Base-by-base conservation (phyloP, 2,329 filamentous ascomycete genomes). In the Colletotrichum trifolii region DNA sequence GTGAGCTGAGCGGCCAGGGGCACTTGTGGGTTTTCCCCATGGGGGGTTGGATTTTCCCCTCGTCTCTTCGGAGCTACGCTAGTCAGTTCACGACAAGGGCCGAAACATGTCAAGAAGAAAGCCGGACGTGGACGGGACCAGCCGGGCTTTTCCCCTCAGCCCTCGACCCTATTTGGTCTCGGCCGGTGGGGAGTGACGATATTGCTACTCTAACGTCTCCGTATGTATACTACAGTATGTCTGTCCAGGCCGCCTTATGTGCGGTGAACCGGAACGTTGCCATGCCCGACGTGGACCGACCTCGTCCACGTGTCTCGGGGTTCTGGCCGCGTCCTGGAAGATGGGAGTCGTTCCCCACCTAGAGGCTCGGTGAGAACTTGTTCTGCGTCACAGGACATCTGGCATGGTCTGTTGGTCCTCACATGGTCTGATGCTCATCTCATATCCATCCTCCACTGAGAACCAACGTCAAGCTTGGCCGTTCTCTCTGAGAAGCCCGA, bases 401-500 rank as follows among this genome's bases (percentile, higher is more conserved):
- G 25, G 4, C 42, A 12, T 13, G 13, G 13, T 15, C 12, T 43
- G 42, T 8, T 43, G 13, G 15, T 43, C 42, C 13, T 12, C 11
- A n/a, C 45, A 47, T 47, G 2, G 25, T 11, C 7, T 48, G 25
- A 48, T n/a, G 6, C 12, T 48, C 15, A 13, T 33, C 9, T 25
- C 45, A 48, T 48, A 7, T 50, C 43, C 12, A 11, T 10, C 10
- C 11, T 42, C 17, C 36, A 33, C 17, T 34, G 25, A 25, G 5
- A 25, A 5, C 25, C 25, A 25, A 25, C 25, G 25, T 13, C 17
- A 46, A 34, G 50, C 59, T n/a, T 54, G 54, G 34, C 48, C 60
- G 4, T 53, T 53, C 10, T 61, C 52, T 33, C 47, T 60, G 3
- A 67, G 49, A 11, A 67, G 56, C 4, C 61, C 12, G 6, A 65